Percentiles rank a stretch among this genome's conserved stretches.
Evolutionary conservation across 805 yeast genomes (phyloP).

Genomic region (Spathaspora hagerdaliae): DNA sequence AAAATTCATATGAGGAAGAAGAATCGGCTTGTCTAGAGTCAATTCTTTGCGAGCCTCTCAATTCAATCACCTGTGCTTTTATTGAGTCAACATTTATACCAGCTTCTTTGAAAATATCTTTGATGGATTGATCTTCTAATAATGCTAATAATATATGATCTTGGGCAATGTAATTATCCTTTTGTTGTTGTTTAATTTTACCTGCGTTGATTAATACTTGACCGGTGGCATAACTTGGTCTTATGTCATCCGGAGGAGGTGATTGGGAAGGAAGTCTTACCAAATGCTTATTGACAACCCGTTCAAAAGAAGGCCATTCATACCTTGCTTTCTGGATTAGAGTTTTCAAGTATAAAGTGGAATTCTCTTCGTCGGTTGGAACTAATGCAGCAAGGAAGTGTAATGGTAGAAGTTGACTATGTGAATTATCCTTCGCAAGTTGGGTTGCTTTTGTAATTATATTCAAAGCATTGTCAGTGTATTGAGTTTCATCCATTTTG

Average conservation of each 20-base stretch:
- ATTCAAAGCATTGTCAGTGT: constrained; percentile 89
- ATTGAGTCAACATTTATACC: constrained; percentile 65
- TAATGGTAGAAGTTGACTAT: constrained; percentile 80
- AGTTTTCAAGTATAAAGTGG: constrained; percentile 65
- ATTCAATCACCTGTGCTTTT: constrained; percentile 69
- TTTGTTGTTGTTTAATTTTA: constrained; percentile 79
- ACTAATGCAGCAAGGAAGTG: constrained; percentile 92
- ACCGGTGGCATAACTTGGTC: constrained; percentile 73
- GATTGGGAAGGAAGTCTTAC: constrained; percentile 83
- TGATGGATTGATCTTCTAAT: constrained; percentile 70
- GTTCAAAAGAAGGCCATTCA: constrained; percentile 78
- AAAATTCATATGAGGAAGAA: constrained; percentile 75
- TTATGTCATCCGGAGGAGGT: constrained; percentile 83
- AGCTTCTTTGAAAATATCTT: constrained; percentile 68
- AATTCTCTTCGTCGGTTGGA: constrained; percentile 48
- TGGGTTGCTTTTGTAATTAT: constrained; percentile 76
- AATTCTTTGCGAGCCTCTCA: constrained; percentile 88
- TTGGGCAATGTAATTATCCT: constrained; percentile 88
- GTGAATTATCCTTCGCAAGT: constrained; percentile 79
- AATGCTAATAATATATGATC: constrained; percentile 88
- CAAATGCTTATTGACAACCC: constrained; percentile 74
- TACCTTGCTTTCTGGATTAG: constrained; percentile 80
- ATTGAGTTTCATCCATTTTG: constrained; percentile 65
- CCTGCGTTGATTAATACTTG: constrained; percentile 70
- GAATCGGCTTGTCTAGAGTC: constrained; percentile 95